These are phyloP conservation scores for Verbena officinalis DNA, from an alignment of 257 asterid genomes.

Conservation along the genomic window DNA sequence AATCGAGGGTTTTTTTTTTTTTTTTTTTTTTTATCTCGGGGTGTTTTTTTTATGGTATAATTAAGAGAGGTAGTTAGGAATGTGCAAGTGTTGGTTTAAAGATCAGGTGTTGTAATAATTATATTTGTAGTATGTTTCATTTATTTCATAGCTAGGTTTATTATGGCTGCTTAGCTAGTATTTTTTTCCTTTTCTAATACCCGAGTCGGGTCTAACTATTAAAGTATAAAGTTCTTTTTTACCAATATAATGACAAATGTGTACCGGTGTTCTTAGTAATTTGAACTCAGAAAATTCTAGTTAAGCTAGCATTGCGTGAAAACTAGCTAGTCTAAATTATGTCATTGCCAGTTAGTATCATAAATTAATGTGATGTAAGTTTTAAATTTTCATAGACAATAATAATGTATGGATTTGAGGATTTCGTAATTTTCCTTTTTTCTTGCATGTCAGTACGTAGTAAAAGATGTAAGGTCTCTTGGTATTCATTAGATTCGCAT, in stretches of 20 bases:
- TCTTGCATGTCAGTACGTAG: conserved; percentile 30
- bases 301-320: too few relatives aligned
- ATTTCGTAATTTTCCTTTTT: conserved; percentile 18
- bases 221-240: too few relatives aligned
- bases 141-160: conserved; percentile 8
- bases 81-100: neutral
- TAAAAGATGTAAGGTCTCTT: conserved; percentile 21
- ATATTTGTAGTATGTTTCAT: conserved; percentile 22
- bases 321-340: too few relatives aligned
- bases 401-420: conserved; percentile 27
- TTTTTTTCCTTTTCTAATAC: too few relatives aligned
- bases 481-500: conserved; percentile 30
- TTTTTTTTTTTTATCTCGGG: too few relatives aligned
- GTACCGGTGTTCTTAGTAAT: too few relatives aligned
- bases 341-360: too few relatives aligned
- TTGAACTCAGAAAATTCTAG: too few relatives aligned
- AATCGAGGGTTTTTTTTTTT: too few relatives aligned
- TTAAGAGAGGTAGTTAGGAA: neutral
- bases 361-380: conserved; percentile 27
- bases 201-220: too few relatives aligned
- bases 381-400: conserved; percentile 27
- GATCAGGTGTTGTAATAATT: conserved; percentile 22
- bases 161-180: conserved; percentile 31
- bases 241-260: too few relatives aligned
- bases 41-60: neutral